Conservation (phyloP, 345 rosid genomes). For the Salix purpurea region DNA sequence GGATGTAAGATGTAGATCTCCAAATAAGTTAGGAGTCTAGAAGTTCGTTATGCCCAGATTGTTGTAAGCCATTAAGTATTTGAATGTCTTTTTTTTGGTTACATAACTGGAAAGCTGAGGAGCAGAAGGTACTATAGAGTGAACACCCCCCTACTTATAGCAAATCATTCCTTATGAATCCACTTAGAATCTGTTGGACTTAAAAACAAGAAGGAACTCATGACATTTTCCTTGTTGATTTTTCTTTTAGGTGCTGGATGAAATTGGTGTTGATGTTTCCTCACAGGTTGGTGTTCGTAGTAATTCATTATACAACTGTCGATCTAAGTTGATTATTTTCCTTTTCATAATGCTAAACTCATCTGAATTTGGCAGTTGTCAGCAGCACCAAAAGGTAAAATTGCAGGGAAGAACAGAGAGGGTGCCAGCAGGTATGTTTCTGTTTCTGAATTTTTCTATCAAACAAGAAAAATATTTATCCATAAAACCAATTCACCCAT, state of each 20-base stretch:
- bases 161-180: not conserved
- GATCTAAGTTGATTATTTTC: not conserved
- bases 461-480: not conserved
- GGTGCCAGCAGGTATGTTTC: slow-evolving; percentile 58
- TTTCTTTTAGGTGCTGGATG: slow-evolving; percentile 76
- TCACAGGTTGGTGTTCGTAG: slow-evolving; percentile 64
- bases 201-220: not conserved
- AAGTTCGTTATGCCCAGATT: not conserved
- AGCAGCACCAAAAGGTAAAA: slow-evolving; percentile 76
- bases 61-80: not conserved
- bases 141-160: not conserved
- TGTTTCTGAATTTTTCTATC: not conserved
- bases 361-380: slow-evolving; percentile 51
- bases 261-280: slow-evolving; percentile 90
- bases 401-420: slow-evolving; percentile 58
- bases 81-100: not conserved
- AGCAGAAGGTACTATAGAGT: not conserved
- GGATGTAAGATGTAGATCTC: not conserved
- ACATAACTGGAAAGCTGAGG: not conserved
- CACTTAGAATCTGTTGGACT: not conserved
- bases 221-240: not conserved
- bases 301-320: not conserved
- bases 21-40: not conserved
- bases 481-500: not conserved
- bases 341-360: slow-evolving; percentile 8